Evolutionary conservation across 768 basidiomycete genomes (phyloP).

Genomic region (Dioszegia crocea): DNA sequence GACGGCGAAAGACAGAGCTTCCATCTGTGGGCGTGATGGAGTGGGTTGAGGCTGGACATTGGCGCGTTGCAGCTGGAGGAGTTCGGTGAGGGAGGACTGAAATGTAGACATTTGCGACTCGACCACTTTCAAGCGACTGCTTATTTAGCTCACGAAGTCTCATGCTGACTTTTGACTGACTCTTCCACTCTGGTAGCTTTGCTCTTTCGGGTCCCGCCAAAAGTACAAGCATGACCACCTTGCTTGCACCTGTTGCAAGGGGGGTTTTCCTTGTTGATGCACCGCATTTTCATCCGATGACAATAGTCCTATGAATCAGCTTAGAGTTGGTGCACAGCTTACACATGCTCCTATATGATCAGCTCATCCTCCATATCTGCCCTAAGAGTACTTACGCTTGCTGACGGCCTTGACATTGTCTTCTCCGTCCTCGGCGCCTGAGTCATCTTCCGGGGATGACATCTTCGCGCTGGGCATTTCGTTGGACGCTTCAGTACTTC

Average conservation of each 20-base stretch:
- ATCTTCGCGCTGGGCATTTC: neutral
- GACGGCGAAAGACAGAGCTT: no score
- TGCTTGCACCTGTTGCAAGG: constrained; percentile 39
- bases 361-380: neutral
- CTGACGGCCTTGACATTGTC: neutral
- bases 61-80: constrained; percentile 31
- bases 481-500: no score
- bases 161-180: constrained; percentile 15
- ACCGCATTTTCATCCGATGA: constrained; percentile 46
- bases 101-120: constrained; percentile 39
- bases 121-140: constrained; percentile 34
- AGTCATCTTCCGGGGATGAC: neutral
- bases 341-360: neutral
- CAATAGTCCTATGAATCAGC: constrained; percentile 30
- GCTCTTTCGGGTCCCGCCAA: constrained; percentile 38
- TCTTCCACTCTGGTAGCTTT: constrained; percentile 42
- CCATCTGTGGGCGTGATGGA: neutral
- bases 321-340: neutral
- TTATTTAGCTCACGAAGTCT: neutral
- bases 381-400: neutral
- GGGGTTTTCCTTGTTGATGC: constrained; percentile 41
- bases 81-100: constrained; percentile 31
- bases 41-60: neutral
- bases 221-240: constrained; percentile 37
- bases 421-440: neutral